These are phyloP conservation scores for Pseudogymnoascus sp. DNA, from an alignment of 2,329 filamentous ascomycete species.

Conservation along the genomic window DNA sequence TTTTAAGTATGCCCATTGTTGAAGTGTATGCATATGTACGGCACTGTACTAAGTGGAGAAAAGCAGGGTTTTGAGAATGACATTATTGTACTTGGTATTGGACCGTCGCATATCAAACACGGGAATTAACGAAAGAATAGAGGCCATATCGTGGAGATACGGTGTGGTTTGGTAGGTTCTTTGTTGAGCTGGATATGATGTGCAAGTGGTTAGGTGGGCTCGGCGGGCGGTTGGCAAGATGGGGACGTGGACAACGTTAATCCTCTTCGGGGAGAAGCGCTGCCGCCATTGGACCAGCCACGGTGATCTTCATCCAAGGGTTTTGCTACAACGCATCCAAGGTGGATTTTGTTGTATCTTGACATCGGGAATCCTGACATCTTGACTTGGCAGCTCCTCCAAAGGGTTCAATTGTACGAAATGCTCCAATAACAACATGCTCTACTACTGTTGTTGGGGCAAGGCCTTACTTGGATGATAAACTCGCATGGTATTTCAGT, in stretches of 20 bases:
- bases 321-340: not conserved
- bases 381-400: not conserved
- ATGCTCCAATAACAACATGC: not conserved
- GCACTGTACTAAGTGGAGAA: not conserved
- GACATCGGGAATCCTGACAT: not conserved
- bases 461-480: not conserved
- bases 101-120: not conserved
- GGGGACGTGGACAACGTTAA: not conserved
- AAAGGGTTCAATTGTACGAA: not conserved
- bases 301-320: not conserved
- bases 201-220: not conserved
- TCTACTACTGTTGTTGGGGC: not conserved
- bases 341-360: not conserved
- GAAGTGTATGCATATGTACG: not conserved
- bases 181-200: not conserved
- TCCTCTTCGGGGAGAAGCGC: not conserved
- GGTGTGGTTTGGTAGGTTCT: not conserved
- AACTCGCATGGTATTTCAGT: too few species aligned
- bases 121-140: not conserved
- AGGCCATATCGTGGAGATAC: not conserved
- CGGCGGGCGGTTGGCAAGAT: not conserved
- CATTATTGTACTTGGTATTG: not conserved
- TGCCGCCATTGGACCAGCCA: not conserved
- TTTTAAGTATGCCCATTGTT: not conserved
- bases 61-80: slow-evolving; percentile 3